Evolutionary conservation across 768 basidiomycete species (phyloP).

Genomic region (Phylloporus sp.): DNA sequence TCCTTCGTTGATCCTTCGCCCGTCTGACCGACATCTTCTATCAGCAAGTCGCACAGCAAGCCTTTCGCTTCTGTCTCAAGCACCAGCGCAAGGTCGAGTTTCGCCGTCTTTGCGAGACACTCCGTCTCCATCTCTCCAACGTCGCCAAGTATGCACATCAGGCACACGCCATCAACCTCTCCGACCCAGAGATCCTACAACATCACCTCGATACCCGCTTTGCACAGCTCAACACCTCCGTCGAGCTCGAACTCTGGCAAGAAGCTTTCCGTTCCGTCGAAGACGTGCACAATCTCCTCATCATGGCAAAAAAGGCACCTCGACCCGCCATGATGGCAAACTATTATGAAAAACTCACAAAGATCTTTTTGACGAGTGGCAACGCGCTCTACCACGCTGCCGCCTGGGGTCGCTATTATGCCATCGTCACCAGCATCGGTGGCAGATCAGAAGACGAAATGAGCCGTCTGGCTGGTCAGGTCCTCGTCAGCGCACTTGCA

Average conservation of each 20-base stretch:
- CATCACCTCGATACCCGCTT: constrained; percentile 97
- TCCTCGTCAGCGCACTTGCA: constrained; percentile 87
- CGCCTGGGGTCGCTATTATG: constrained; percentile 86
- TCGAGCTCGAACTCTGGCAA: constrained; percentile 98
- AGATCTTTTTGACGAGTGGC: constrained; percentile 93
- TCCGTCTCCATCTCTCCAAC: constrained; percentile 90
- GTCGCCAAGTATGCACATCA: constrained; percentile 95
- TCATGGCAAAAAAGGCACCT: constrained; percentile 88
- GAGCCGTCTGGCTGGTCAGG: constrained; percentile 79
- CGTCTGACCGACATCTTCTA: not conserved
- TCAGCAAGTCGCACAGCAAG: constrained; percentile 93
- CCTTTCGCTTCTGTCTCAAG: constrained; percentile 93
- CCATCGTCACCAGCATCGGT: constrained; percentile 64
- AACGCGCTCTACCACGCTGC: constrained; percentile 96
- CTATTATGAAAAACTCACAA: constrained; percentile 97
- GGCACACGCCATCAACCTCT: constrained; percentile 89
- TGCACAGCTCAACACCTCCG: constrained; percentile 91
- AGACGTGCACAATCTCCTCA: constrained; percentile 93
- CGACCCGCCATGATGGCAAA: constrained; percentile 97
- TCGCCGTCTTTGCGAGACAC: constrained; percentile 91
- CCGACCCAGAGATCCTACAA: constrained; percentile 90
- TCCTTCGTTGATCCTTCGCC: too few relatives aligned
- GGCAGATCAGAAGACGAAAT: constrained; percentile 76
- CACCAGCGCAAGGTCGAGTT: constrained; percentile 96
- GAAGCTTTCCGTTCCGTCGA: constrained; percentile 98